phyloP scores from a whole-genome alignment of 192 early-diverging fungal genomes.

The Entophlyctis luteolus region DNA sequence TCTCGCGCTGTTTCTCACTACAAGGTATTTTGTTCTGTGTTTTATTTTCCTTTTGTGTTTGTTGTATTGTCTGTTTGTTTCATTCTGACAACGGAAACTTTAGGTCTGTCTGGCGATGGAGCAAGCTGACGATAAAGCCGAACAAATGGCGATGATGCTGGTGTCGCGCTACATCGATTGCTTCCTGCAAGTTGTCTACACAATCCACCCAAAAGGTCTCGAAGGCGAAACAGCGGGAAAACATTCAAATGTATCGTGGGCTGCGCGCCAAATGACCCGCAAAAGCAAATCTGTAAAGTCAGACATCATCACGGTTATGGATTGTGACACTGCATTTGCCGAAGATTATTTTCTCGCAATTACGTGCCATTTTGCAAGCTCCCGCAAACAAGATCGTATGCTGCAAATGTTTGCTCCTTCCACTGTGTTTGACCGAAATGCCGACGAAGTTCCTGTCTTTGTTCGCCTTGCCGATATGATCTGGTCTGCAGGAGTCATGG shows the following conservation, averaged over 20 bases:
- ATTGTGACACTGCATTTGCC: slow-evolving; percentile 65
- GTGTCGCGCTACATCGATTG: slow-evolving; percentile 43
- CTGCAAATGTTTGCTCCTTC: slow-evolving; percentile 33
- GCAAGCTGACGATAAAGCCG: slow-evolving; percentile 48
- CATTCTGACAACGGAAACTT: neutral
- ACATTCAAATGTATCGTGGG: slow-evolving; percentile 58
- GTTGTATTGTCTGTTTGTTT: neutral
- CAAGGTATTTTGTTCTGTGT: slow-evolving; percentile 37
- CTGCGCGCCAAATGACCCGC: slow-evolving; percentile 38
- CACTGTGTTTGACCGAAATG: slow-evolving; percentile 50
- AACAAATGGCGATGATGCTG: slow-evolving; percentile 48
- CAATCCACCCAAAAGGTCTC: slow-evolving; percentile 56
- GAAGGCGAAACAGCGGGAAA: slow-evolving; percentile 62
- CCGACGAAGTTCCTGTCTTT: slow-evolving; percentile 62
- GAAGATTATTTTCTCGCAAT: slow-evolving; percentile 54
- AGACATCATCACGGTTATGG: slow-evolving; percentile 59
- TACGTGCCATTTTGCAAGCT: slow-evolving; percentile 27
- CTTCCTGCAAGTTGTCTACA: slow-evolving; percentile 57
- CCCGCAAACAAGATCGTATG: slow-evolving; percentile 5
- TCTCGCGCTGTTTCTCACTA: slow-evolving; percentile 22
- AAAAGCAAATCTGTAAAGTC: slow-evolving; percentile 7
- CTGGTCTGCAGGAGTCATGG: slow-evolving; percentile 70
- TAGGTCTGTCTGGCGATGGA: slow-evolving; percentile 65
- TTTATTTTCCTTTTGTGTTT: slow-evolving; percentile 11
- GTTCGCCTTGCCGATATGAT: slow-evolving; percentile 69